Percentiles rank a stretch among this genome's conserved stretches.
Conservation (phyloP, 208 protist species). For the Phytomonas sp. region DNA sequence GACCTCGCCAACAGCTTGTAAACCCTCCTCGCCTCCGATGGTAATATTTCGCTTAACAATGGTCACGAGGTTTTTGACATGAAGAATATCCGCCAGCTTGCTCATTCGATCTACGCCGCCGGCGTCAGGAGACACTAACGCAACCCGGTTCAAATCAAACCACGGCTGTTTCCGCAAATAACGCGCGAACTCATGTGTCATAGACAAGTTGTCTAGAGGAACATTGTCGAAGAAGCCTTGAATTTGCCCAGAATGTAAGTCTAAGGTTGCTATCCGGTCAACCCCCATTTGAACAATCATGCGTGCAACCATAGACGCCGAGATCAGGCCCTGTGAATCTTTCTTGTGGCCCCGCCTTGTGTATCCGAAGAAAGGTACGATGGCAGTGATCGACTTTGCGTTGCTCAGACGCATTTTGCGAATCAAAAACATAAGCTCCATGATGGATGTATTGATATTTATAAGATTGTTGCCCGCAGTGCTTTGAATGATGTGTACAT, state of each 20-base stretch:
- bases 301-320: slow-evolving; percentile 86
- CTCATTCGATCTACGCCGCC: slow-evolving; percentile 92
- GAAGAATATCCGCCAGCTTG: slow-evolving; percentile 82
- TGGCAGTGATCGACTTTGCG: slow-evolving; percentile 82
- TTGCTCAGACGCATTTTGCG: slow-evolving; percentile 87
- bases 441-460: slow-evolving; percentile 93
- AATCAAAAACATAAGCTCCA: slow-evolving; percentile 93
- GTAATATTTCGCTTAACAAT: slow-evolving; percentile 90
- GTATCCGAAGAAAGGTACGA: slow-evolving; percentile 94
- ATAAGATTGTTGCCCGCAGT: slow-evolving; percentile 87
- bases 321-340: slow-evolving; percentile 89
- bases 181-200: slow-evolving; percentile 74
- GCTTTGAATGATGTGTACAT: slow-evolving; percentile 96
- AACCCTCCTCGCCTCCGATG: slow-evolving; percentile 71
- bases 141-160: slow-evolving; percentile 68
- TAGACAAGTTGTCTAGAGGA: slow-evolving; percentile 89
- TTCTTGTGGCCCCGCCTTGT: slow-evolving; percentile 93
- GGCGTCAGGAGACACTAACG: slow-evolving; percentile 94
- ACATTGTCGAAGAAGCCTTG: slow-evolving; percentile 94
- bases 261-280: slow-evolving; percentile 88
- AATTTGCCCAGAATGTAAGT: slow-evolving; percentile 93
- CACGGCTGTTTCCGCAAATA: slow-evolving; percentile 60
- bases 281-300: slow-evolving; percentile 88
- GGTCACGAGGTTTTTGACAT: slow-evolving; percentile 88
- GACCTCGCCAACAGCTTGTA: slow-evolving; percentile 94